These are phyloP conservation scores for Lachnellula occidentalis DNA, from an alignment of 2,329 filamentous ascomycete species.

Conservation along the genomic window DNA sequence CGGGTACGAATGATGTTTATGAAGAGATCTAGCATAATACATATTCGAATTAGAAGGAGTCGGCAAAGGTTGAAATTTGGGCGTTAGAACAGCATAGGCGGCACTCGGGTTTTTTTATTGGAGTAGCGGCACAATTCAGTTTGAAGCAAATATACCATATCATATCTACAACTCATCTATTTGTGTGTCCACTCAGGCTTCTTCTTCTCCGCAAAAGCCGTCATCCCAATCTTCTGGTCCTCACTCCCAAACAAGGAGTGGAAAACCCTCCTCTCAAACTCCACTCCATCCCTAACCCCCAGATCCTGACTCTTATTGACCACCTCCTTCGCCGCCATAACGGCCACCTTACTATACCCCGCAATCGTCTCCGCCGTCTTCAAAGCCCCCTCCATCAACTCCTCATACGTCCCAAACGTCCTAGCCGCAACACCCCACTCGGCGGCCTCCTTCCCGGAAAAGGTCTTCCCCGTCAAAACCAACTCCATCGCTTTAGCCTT, in stretches of 20 bases:
- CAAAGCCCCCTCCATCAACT: conserved; percentile 73
- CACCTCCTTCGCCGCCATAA: conserved; percentile 92
- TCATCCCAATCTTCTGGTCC: conserved; percentile 97
- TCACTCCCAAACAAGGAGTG: conserved; percentile 88
- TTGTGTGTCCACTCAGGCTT: conserved; percentile 87
- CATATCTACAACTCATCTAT: conserved; percentile 44
- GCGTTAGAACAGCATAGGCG: background rate
- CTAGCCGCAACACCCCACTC: conserved; percentile 86
- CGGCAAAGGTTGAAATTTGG: background rate
- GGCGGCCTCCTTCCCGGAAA: conserved; percentile 77
- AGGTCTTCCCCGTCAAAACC: conserved; percentile 78
- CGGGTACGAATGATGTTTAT: conserved; percentile 7
- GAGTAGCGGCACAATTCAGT: conserved; percentile 3
- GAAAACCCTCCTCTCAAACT: conserved; percentile 91
- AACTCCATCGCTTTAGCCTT: conserved; percentile 89
- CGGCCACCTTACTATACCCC: conserved; percentile 76
- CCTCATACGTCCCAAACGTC: conserved; percentile 73
- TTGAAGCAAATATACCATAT: background rate
- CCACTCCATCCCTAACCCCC: conserved; percentile 79
- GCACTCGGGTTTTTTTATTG: background rate
- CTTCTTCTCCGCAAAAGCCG: conserved; percentile 90
- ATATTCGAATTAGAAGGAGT: conserved; percentile 6
- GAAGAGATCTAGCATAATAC: conserved; percentile 26
- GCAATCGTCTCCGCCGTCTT: conserved; percentile 88
- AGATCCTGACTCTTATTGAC: conserved; percentile 98